Percentiles rank a stretch among this genome's conserved stretches.
Conservation (phyloP, 2,329 filamentous ascomycete species). For the Fonsecaea pugnacius region DNA sequence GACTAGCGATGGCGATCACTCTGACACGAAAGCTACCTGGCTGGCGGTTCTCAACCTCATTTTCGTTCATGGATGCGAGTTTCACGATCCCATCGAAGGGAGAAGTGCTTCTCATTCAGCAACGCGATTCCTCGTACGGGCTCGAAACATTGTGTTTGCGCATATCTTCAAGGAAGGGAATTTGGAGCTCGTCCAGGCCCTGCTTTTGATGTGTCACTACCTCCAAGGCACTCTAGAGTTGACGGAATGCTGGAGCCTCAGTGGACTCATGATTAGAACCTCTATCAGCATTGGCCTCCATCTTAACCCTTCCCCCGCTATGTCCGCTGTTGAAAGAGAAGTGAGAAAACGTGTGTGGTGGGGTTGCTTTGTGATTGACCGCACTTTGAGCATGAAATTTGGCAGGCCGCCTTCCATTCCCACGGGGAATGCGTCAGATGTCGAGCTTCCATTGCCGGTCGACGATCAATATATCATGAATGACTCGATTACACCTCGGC, state of each 20-base stretch:
- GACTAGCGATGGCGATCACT: background rate
- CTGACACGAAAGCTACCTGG: slow-evolving; percentile 11
- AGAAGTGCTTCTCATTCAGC: background rate
- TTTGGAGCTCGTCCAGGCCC: slow-evolving; percentile 18
- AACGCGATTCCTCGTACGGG: slow-evolving; percentile 1
- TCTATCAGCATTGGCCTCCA: slow-evolving; percentile 16
- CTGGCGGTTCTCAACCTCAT: slow-evolving; percentile 13
- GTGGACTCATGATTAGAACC: slow-evolving; percentile 8
- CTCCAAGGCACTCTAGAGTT: slow-evolving; percentile 21
- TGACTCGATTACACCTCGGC: slow-evolving; percentile 3
- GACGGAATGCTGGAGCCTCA: slow-evolving; percentile 24
- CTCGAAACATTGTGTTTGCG: slow-evolving; percentile 14
- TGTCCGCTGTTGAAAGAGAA: slow-evolving; percentile 10
- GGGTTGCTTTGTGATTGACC: slow-evolving; percentile 21
- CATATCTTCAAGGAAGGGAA: slow-evolving; percentile 11
- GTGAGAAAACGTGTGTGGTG: slow-evolving; percentile 20
- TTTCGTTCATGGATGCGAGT: slow-evolving; percentile 16
- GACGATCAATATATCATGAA: slow-evolving; percentile 21
- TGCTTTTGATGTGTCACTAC: slow-evolving; percentile 25
- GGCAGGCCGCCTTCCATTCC: slow-evolving; percentile 16
- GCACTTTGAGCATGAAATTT: slow-evolving; percentile 21
- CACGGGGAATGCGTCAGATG: slow-evolving; percentile 6
- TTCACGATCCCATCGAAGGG: background rate
- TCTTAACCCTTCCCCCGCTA: slow-evolving; percentile 1
- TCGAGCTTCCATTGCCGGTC: slow-evolving; percentile 9